Percentiles rank a stretch among this genome's conserved stretches.
Evolutionary conservation across 805 yeast species (phyloP).

Genomic region (Candida nemodendra): DNA sequence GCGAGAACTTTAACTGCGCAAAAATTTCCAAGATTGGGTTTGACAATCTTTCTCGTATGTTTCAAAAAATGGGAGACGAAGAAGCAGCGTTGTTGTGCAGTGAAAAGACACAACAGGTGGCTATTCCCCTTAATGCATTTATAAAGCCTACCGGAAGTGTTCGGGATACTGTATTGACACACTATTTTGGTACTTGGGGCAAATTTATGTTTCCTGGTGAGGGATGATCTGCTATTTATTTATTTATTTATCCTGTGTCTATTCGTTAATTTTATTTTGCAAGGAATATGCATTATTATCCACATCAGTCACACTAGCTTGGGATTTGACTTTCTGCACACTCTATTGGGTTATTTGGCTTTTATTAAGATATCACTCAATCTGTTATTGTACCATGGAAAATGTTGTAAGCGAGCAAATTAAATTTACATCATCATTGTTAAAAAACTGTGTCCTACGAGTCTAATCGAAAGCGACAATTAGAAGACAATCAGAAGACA

Average conservation of each 20-base stretch:
- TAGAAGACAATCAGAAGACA: too few species aligned
- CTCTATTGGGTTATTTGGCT: too few species aligned
- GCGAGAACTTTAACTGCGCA: slow-evolving; percentile 36
- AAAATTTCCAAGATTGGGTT: slow-evolving; percentile 38
- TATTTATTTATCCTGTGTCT: not conserved
- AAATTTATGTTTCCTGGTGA: slow-evolving; percentile 33
- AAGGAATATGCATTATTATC: slow-evolving; percentile 1
- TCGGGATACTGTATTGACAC: slow-evolving; percentile 32
- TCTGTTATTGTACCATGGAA: not conserved
- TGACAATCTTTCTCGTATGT: slow-evolving; percentile 36
- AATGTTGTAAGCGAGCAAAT: slow-evolving; percentile 11
- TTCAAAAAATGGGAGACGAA: slow-evolving; percentile 26
- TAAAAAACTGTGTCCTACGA: too few species aligned
- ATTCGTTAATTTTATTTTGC: not conserved
- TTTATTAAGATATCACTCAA: not conserved
- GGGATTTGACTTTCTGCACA: too few species aligned
- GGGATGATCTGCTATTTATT: not conserved
- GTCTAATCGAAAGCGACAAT: too few species aligned
- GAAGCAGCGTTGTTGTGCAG: slow-evolving; percentile 28
- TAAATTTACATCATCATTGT: too few species aligned
- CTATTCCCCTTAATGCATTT: slow-evolving; percentile 33
- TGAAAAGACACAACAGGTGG: slow-evolving; percentile 26
- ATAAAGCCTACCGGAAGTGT: slow-evolving; percentile 19
- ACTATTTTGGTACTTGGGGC: slow-evolving; percentile 38
- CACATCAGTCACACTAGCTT: too few species aligned